Percentiles rank a stretch among this genome's conserved stretches.
These are phyloP conservation scores for Fennellomyces sp. DNA, from an alignment of 371 early-diverging fungal genomes.

Conservation along the genomic window DNA sequence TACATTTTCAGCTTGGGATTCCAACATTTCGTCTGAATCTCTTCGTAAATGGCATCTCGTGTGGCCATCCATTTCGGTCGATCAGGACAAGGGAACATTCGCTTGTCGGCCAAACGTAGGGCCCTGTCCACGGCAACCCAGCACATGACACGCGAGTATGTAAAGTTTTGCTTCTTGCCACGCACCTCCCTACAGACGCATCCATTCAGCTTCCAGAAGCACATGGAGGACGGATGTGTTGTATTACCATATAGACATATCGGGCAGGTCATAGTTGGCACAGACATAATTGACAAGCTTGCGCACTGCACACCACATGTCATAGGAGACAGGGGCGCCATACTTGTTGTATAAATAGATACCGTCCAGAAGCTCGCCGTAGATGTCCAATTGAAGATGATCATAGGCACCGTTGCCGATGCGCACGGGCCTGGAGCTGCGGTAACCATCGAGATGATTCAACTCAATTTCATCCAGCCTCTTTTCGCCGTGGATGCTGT, in stretches of 20 bases:
- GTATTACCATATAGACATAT: conserved; percentile 78
- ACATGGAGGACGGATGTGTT: background rate
- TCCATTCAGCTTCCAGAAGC: background rate
- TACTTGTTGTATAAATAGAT: conserved; percentile 86
- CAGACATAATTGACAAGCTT: conserved; percentile 74
- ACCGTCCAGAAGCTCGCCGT: conserved; percentile 82
- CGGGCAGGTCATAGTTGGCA: conserved; percentile 64
- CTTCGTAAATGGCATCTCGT: conserved; percentile 75
- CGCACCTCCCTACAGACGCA: conserved; percentile 59
- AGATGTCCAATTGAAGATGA: conserved; percentile 85
- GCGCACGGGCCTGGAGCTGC: conserved; percentile 78
- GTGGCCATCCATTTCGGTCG: conserved; percentile 58
- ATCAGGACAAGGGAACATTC: conserved; percentile 73
- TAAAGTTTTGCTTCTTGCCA: conserved; percentile 67
- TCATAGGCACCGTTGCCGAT: conserved; percentile 83
- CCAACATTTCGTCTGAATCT: conserved; percentile 71
- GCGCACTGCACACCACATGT: conserved; percentile 72
- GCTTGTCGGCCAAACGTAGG: conserved; percentile 75
- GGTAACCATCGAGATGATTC: conserved; percentile 76
- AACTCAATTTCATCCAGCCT: conserved; percentile 66
- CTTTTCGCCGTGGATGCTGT: conserved; percentile 74
- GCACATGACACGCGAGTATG: conserved; percentile 81
- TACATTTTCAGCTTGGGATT: conserved; percentile 62
- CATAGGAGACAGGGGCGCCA: conserved; percentile 75
- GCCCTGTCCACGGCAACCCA: conserved; percentile 86